A percentile compares a stretch with the other conserved stretches of the same genome.
Evolutionary conservation across 805 yeast species (phyloP).

Genomic region (Candida nonsorbophila): DNA sequence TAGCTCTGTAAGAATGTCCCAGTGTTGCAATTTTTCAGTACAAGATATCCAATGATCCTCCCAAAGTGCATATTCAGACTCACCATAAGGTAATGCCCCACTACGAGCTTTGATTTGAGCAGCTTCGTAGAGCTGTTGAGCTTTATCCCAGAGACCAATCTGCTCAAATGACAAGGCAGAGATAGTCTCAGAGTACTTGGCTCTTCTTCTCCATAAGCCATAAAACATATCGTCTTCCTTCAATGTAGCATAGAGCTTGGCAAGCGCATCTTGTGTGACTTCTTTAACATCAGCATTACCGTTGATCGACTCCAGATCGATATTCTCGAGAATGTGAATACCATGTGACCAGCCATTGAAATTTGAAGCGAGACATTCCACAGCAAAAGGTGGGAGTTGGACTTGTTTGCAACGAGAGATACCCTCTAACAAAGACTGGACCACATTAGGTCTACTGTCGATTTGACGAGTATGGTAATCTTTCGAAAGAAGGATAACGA

Average conservation of each 20-base stretch:
- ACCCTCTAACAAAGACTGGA: constrained; percentile 80
- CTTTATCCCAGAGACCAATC: constrained; percentile 90
- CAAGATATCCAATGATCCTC: constrained; percentile 98
- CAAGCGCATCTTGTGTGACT: constrained; percentile 82
- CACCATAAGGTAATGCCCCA: constrained; percentile 92
- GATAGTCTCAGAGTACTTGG: constrained; percentile 89
- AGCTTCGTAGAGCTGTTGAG: constrained; percentile 87
- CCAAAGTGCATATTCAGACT: constrained; percentile 93
- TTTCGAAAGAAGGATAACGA: constrained; percentile 75
- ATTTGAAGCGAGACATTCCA: constrained; percentile 80
- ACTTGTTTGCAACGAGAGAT: constrained; percentile 66
- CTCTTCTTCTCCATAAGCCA: constrained; percentile 96
- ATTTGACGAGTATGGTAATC: constrained; percentile 92
- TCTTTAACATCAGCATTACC: constrained; percentile 76
- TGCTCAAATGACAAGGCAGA: constrained; percentile 93
- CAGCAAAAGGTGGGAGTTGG: constrained; percentile 89
- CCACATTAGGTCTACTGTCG: constrained; percentile 79
- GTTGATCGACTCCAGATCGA: constrained; percentile 49
- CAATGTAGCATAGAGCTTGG: constrained; percentile 80
- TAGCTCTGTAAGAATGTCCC: constrained; percentile 94
- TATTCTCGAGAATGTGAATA: constrained; percentile 74
- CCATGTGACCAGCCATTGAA: constrained; percentile 92
- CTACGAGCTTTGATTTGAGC: constrained; percentile 96
- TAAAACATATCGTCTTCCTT: constrained; percentile 97
- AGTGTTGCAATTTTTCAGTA: constrained; percentile 94